Base-by-base conservation (phyloP, 805 yeast genomes). In the Debaryomyces tyrocola region DNA sequence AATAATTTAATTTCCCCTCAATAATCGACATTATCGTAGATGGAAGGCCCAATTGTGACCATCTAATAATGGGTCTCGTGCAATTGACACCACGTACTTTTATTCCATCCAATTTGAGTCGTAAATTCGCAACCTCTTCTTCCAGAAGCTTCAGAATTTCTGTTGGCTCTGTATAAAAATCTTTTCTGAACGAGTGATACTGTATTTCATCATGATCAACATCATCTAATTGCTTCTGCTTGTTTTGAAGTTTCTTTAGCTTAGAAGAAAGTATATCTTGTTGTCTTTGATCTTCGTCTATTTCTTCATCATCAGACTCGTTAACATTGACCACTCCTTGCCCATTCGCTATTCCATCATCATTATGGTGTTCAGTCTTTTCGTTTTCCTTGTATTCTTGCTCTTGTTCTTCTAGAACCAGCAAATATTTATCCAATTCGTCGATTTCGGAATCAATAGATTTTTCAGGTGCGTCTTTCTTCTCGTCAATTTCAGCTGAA, bases 21-120 rank as follows among this genome's bases (percentile, higher is more conserved):
- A 92, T 69, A 0, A 82, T 74, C 2, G 75, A 65, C 69, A 80
- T 70, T 1, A 84, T 73, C 1, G 75, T 71, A 0, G 80, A 66
- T 0, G 96, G 85, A 1, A 94, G 70, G 0, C 96, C 96, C 45
- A 90, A 69, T 50, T 89, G 92, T 2, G 86, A 73, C 95, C 97
- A 92, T 45, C 80, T 79, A 35, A 75, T 57, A 0, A 90, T 79
- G 0, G 97, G 97, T 20, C 74, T 72, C 1, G 85, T 83, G 36
- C 80, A 75, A 35, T 70, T 60, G 0, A 56, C 50, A 0, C 96
- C 96, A 41, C 79, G 65, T 2, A 88, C 81, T 41, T 78, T 78
- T 28, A 90, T 83, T n/a, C 85, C 84, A 49, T 83, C 90, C 37
- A 82, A 57, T 9, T 58, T 59, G 12, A 75, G 54, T 40, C 94